Conservation (phyloP, 768 basidiomycete genomes). For the Rossbeevera mucosa region DNA sequence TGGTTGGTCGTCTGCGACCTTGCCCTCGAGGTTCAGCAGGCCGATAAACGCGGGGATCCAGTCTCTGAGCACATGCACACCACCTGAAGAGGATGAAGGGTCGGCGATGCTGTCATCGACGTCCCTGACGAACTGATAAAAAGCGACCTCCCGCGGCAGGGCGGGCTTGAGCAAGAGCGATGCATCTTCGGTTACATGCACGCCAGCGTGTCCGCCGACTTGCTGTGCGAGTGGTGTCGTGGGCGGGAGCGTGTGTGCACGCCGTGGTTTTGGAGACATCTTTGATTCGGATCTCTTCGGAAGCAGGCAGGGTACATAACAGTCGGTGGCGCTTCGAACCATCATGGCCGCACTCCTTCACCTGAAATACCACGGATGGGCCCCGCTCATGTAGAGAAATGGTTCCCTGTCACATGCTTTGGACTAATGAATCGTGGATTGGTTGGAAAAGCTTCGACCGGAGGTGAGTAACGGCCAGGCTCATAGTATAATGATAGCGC, state of each 20-base stretch:
- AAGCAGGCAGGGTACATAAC: too few species aligned
- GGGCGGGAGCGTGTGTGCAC: slow-evolving; percentile 18
- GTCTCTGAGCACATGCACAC: slow-evolving; percentile 35
- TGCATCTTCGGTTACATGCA: slow-evolving; percentile 67
- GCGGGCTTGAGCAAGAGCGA: slow-evolving; percentile 81
- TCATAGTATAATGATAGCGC: too few species aligned
- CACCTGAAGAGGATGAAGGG: slow-evolving; percentile 10
- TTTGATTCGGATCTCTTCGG: not conserved
- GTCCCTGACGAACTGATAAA: slow-evolving; percentile 56
- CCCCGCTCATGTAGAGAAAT: too few species aligned
- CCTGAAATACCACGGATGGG: too few species aligned
- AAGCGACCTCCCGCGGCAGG: slow-evolving; percentile 56
- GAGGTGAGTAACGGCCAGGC: slow-evolving; percentile 54
- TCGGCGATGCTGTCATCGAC: slow-evolving; percentile 10
- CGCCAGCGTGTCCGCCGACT: slow-evolving; percentile 78
- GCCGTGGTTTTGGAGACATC: slow-evolving; percentile 10
- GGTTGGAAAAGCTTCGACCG: slow-evolving; percentile 88
- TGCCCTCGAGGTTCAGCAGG: slow-evolving; percentile 68
- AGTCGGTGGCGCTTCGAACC: too few species aligned
- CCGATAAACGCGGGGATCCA: slow-evolving; percentile 80
- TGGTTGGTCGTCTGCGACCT: slow-evolving; percentile 14
- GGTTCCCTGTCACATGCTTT: too few species aligned
- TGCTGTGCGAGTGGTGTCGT: slow-evolving; percentile 46
- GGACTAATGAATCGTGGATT: too few species aligned
- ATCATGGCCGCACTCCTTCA: too few species aligned